Evolutionary conservation across 352 stramenopile species (phyloP), one percentile per base, ranked within the genome.

Genomic region (Thalassiosira delicatula): DNA sequence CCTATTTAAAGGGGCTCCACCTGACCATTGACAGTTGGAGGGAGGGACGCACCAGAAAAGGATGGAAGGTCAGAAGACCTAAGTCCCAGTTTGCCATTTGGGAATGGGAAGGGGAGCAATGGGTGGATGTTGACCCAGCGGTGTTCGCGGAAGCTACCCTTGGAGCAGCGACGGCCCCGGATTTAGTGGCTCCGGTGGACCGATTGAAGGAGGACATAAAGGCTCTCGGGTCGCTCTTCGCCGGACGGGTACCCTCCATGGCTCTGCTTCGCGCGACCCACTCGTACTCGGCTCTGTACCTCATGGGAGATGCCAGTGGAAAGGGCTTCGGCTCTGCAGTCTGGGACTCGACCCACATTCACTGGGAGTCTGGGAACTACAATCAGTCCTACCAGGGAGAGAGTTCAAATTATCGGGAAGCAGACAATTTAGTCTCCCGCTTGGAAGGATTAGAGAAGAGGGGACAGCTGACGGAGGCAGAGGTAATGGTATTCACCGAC

Each of bases 401-500:
- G 57, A 78, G 62, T 37, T 86, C 77, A 2, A 88, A 88, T 53
- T 88, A 53, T 37, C 51, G 56, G n/a, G 79, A 89, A 56, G 51
- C 86, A 0, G 40, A 17, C 5, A 90, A 91, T 54, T 46, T 88
- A 11, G 83, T 90, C 5, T 60, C 84, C 12, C 46, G 49, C 27
- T 2, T 82, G 2, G 70, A 88, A 68, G 21, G 37, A 0, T 37
- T 72, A 51, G 80, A 69, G 3, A 8, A n/a, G 40, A 33, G 0
- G 0, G 75, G 77, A n/a, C 19, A 46, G 0, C 42, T 90, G 4
- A 0, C 25, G 0, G 68, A 79, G 23, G 49, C 17, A 7, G 83
- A 91, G 44, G 25, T 91, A 0, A 91, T 86, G 54, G 14, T 90
- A 0, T 91, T 91, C 51, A 93, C 85, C 2, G 88, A 92, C 66